Conservation (phyloP, 2,329 filamentous ascomycete species). For the Shiraia bambusicola region DNA sequence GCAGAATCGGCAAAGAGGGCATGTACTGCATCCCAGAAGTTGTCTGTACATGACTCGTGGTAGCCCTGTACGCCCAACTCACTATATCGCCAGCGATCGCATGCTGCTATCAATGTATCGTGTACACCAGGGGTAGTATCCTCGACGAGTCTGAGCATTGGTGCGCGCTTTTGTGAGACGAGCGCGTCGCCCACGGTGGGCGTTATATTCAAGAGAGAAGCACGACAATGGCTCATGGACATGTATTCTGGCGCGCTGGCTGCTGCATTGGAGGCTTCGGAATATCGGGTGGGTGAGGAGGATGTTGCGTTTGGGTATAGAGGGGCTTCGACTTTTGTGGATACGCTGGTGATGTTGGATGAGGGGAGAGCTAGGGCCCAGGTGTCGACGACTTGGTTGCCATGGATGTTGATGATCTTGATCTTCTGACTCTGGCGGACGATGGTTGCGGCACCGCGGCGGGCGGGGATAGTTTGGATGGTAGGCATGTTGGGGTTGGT, state of each 20-base stretch:
- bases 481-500: neutral
- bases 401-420: slow-evolving; percentile 51
- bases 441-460: slow-evolving; percentile 47
- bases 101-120: slow-evolving; percentile 41
- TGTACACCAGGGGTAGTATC: slow-evolving; percentile 39
- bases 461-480: slow-evolving; percentile 45
- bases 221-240: slow-evolving; percentile 41
- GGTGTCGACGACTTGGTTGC: slow-evolving; percentile 54
- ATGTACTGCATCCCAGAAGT: slow-evolving; percentile 37
- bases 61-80: slow-evolving; percentile 36
- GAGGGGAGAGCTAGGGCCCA: slow-evolving; percentile 49
- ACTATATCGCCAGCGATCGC: slow-evolving; percentile 40
- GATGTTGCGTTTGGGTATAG: slow-evolving; percentile 32
- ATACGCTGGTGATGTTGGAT: slow-evolving; percentile 15
- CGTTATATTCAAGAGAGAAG: slow-evolving; percentile 29
- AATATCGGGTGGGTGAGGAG: slow-evolving; percentile 24
- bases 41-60: slow-evolving; percentile 42
- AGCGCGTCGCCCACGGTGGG: slow-evolving; percentile 33
- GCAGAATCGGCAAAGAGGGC: slow-evolving; percentile 14
- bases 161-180: slow-evolving; percentile 37
- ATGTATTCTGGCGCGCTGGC: slow-evolving; percentile 37
- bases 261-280: slow-evolving; percentile 25
- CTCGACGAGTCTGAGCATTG: slow-evolving; percentile 37
- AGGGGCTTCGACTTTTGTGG: slow-evolving; percentile 28
- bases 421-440: slow-evolving; percentile 45